phyloP scores from a whole-genome alignment of 2,329 filamentous ascomycete genomes.

The Alternaria infectoria region DNA sequence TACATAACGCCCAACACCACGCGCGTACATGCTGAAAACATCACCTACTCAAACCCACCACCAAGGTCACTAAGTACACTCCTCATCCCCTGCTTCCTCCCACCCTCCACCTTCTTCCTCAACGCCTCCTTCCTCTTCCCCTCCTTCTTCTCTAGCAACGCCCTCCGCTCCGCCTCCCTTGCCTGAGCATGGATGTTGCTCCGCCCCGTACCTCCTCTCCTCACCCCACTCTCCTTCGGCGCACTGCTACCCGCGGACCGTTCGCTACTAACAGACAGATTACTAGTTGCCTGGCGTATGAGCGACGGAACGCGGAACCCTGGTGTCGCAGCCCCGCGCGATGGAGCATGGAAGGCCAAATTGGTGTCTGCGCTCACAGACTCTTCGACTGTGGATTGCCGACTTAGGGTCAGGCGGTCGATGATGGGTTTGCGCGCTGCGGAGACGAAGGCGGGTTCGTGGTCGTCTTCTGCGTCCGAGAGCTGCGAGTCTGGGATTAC shows the following conservation, averaged over 20 bases:
- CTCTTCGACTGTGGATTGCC: slow-evolving; percentile 47
- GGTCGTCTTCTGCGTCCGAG: slow-evolving; percentile 49
- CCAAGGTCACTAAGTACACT: slow-evolving; percentile 42
- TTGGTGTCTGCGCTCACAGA: slow-evolving; percentile 43
- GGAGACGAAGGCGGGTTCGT: slow-evolving; percentile 40
- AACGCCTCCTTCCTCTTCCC: slow-evolving; percentile 58
- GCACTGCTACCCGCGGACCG: slow-evolving; percentile 42
- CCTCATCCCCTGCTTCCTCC: slow-evolving; percentile 33
- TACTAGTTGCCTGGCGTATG: slow-evolving; percentile 74
- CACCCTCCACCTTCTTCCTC: slow-evolving; percentile 49
- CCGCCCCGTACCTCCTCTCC: slow-evolving; percentile 62
- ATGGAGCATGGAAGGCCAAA: slow-evolving; percentile 63
- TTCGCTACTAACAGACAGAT: slow-evolving; percentile 40
- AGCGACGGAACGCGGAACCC: slow-evolving; percentile 73
- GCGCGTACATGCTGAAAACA: neutral
- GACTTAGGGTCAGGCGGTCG: slow-evolving; percentile 76
- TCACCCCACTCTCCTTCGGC: slow-evolving; percentile 44
- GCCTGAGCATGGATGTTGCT: slow-evolving; percentile 66
- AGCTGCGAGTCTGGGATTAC: slow-evolving; percentile 62
- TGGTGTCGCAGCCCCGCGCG: slow-evolving; percentile 41
- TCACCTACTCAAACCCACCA: slow-evolving; percentile 45
- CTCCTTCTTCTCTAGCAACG: slow-evolving; percentile 59
- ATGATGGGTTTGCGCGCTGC: slow-evolving; percentile 59
- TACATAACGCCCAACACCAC: neutral
- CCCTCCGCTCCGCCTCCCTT: slow-evolving; percentile 62